Percentiles rank a stretch among this genome's conserved stretches.
phyloP scores from a whole-genome alignment of 1,284 basidiomycete genomes.

The Takashimella koratensis region DNA sequence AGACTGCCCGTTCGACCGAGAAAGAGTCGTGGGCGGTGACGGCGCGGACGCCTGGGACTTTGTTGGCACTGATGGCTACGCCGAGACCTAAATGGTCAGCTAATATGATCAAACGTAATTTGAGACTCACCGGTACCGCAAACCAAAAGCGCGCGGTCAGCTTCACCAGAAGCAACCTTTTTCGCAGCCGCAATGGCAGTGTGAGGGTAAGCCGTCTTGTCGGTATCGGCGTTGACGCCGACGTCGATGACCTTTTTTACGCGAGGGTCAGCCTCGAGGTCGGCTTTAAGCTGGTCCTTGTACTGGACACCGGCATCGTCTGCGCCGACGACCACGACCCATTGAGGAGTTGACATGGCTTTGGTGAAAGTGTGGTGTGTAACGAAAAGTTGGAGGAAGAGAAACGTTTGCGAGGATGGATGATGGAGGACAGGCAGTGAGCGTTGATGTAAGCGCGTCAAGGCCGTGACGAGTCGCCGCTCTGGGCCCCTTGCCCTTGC shows the following conservation, averaged over 20 bases:
- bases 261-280: constrained; percentile 37
- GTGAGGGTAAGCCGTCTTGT: constrained; percentile 51
- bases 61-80: constrained; percentile 50
- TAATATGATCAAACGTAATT: neutral
- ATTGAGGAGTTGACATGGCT: constrained; percentile 23
- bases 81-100: constrained; percentile 27
- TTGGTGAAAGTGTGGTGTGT: neutral
- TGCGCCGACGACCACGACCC: constrained; percentile 39
- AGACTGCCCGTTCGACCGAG: constrained; percentile 50
- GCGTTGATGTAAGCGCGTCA: no score
- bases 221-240: constrained; percentile 26
- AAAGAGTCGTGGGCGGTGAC: constrained; percentile 51
- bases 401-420: no score
- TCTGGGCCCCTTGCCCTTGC: no score
- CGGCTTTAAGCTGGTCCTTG: constrained; percentile 33
- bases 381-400: neutral
- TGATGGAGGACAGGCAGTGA: no score
- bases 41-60: constrained; percentile 49
- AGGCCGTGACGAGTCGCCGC: no score
- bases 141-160: constrained; percentile 50
- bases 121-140: constrained; percentile 49
- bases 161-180: constrained; percentile 49
- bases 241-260: constrained; percentile 41
- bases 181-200: constrained; percentile 50
- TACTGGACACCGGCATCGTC: constrained; percentile 43